Evolutionary conservation across 106 monocot genomes (phyloP), one percentile per base, ranked within the genome.

Genomic region (Allium cepa): DNA sequence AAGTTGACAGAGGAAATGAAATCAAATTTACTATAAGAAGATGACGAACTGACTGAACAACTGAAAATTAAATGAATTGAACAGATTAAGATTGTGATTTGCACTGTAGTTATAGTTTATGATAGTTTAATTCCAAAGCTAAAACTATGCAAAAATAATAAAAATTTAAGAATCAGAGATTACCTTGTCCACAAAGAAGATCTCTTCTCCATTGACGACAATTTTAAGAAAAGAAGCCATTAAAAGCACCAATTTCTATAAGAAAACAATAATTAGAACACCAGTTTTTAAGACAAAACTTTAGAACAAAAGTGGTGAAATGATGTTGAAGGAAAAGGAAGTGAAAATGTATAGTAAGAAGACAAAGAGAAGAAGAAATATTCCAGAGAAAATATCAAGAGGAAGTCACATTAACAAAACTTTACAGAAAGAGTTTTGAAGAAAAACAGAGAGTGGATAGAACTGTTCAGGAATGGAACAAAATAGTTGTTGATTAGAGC

Each of bases 311-410:
- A n/a, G 49, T 22, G 17, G 50, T 70, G 70, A 47, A 60, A 77
- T 77, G 79, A 88, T 82, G 71, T 55, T 50, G 63, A 50, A 55
- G 66, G 74, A 15, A 72, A 49, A 78, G 72, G 56, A 26, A 45
- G 28, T 56, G 59, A 71, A 63, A 50, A 62, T 18, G 14, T 63
- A 52, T 71, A 77, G 55, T 17, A 49, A 71, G 15, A 55, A 55
- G 53, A 55, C 11, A 55, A 55, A 1, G 36, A 36, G 36, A 36
- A 36, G 36, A 36, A 36, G 36, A 36, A 36, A 36, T 36, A 36
- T 36, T 36, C 5, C 36, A 36, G 36, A 36, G 36, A 36, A 36
- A 36, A 36, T 36, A 36, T 36, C 36, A 36, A 36, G 36, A 36
- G 36, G 36, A 36, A 36, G 36, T 36, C 36, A 36, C 36, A 36